These are phyloP conservation scores for Ramichloridium luteum DNA, from an alignment of 2,329 filamentous ascomycete genomes.

Conservation along the genomic window DNA sequence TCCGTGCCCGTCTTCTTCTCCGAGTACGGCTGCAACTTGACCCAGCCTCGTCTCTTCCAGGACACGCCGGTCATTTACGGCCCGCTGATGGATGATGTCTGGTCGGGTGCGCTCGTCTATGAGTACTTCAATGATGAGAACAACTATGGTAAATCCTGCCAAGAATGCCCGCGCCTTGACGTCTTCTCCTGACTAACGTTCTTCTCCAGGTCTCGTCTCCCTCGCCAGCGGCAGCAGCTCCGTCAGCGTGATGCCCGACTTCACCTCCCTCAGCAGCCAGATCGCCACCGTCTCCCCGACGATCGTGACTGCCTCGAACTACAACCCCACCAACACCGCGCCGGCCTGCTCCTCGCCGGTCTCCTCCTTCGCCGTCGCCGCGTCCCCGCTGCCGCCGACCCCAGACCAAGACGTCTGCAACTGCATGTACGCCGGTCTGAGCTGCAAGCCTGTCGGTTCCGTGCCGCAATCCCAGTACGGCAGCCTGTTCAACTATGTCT, in stretches of 20 bases:
- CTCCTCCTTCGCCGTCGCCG: conserved; percentile 55
- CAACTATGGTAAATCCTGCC: conserved; percentile 49
- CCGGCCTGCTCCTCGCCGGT: conserved; percentile 56
- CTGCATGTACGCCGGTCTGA: conserved; percentile 68
- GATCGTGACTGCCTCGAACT: conserved; percentile 51
- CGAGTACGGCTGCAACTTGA: conserved; percentile 88
- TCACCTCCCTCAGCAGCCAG: conserved; percentile 55
- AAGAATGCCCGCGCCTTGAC: too few relatives aligned
- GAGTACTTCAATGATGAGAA: conserved; percentile 93
- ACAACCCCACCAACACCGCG: conserved; percentile 59
- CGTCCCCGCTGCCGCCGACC: conserved; percentile 61
- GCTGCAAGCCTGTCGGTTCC: conserved; percentile 52
- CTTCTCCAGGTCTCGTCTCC: conserved; percentile 51
- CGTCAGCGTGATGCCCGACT: conserved; percentile 61
- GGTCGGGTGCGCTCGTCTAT: conserved; percentile 95
- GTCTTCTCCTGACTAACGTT: conserved; percentile 6
- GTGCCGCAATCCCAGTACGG: conserved; percentile 49
- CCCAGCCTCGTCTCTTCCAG: conserved; percentile 60
- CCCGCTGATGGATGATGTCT: conserved; percentile 67
- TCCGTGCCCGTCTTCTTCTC: conserved; percentile 94
- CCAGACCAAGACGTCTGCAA: conserved; percentile 67
- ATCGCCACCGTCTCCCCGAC: conserved; percentile 56
- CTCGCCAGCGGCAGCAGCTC: conserved; percentile 44
- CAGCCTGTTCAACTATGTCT: conserved; percentile 62
- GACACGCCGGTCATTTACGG: conserved; percentile 76